These are phyloP conservation scores for Saccharomycopsis guyanensis DNA, from an alignment of 805 yeast species.

Conservation along the genomic window DNA sequence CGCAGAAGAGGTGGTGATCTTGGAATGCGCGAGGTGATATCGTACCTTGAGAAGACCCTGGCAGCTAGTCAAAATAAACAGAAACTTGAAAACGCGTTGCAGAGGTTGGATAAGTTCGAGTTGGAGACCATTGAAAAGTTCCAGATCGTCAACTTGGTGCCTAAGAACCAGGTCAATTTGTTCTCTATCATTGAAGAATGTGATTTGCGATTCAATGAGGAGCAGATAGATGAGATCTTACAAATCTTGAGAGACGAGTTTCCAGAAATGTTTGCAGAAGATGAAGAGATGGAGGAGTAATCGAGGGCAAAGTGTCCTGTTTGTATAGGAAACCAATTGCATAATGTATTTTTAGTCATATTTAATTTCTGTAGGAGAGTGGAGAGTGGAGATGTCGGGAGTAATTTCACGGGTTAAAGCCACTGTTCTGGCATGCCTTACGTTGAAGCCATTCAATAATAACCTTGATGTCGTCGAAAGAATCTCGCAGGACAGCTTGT, in stretches of 20 bases:
- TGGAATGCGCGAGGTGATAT: conserved; percentile 39
- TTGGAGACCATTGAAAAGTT: conserved; percentile 77
- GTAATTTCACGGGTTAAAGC: too few species aligned
- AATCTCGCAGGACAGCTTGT: too few species aligned
- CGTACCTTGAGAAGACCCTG: conserved; percentile 33
- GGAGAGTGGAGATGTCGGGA: too few species aligned
- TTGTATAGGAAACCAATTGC: too few species aligned
- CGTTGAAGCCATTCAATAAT: too few species aligned
- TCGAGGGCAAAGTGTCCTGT: too few species aligned
- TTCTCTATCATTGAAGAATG: conserved; percentile 86
- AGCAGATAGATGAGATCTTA: conserved; percentile 51
- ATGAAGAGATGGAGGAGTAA: conserved; percentile 15
- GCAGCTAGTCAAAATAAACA: conserved; percentile 26
- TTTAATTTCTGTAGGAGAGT: too few species aligned
- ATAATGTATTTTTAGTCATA: too few species aligned
- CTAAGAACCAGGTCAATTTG: conserved; percentile 70
- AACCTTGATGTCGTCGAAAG: too few species aligned
- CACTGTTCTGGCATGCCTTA: too few species aligned
- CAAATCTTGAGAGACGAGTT: conserved; percentile 46
- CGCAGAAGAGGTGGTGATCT: conserved; percentile 36
- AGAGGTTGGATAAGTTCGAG: conserved; percentile 33
- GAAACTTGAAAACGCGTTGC: conserved; percentile 13
- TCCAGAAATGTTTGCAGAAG: conserved; percentile 29
- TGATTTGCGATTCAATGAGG: conserved; percentile 74
- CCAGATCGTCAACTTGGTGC: conserved; percentile 76